Conservation (phyloP, 225 moss, liverwort and hornwort genomes). For the Marchantia polymorpha region DNA sequence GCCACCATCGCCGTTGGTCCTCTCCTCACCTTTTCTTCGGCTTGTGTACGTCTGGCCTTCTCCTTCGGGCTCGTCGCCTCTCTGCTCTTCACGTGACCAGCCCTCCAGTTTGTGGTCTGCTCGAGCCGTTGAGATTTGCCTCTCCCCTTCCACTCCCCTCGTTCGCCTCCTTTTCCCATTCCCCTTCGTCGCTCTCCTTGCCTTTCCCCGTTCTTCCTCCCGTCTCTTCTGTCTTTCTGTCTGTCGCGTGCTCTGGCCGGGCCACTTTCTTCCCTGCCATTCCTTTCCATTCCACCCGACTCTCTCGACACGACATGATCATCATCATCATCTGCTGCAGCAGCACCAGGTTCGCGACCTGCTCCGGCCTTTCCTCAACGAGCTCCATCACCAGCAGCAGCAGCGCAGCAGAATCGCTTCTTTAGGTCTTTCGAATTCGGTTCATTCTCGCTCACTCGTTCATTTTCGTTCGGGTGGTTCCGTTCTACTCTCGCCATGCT, state of each 20-base stretch:
- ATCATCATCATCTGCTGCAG: neutral
- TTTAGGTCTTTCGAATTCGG: neutral
- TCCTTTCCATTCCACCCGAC: neutral
- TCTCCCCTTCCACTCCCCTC: neutral
- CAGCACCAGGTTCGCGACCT: neutral
- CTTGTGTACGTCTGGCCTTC: slow-evolving; percentile 13
- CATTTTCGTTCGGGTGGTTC: no score
- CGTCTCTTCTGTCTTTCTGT: neutral
- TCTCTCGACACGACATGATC: neutral
- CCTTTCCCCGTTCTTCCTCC: neutral
- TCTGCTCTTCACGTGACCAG: slow-evolving; percentile 21
- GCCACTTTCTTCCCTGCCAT: neutral
- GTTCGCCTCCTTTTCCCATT: neutral
- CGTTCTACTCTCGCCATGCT: no score
- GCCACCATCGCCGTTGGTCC: slow-evolving; percentile 13
- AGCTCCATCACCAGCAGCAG: neutral
- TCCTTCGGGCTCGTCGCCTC: neutral
- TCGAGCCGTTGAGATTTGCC: slow-evolving; percentile 19
- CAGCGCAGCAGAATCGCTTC: neutral
- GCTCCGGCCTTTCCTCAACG: neutral
- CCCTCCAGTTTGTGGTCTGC: slow-evolving; percentile 17
- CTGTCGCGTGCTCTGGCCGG: neutral
- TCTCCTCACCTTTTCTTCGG: slow-evolving; percentile 18
- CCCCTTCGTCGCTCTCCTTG: neutral
- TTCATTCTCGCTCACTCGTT: neutral